These are phyloP conservation scores for Pestalotiopsis sp. DNA, from an alignment of 2,329 filamentous ascomycete species.

Conservation along the genomic window DNA sequence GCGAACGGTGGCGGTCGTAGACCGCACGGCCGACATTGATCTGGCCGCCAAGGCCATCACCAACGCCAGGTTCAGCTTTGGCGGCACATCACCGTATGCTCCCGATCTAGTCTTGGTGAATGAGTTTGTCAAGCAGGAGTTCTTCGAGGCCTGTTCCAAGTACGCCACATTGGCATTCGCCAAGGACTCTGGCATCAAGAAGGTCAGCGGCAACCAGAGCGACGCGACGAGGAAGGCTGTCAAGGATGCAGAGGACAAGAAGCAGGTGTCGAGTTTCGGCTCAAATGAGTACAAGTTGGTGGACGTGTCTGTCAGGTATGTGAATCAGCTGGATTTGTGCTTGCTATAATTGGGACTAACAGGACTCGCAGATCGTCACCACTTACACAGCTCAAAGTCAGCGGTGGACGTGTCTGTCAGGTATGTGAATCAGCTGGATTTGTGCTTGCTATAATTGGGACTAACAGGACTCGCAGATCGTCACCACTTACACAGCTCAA, in stretches of 20 bases:
- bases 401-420: slow-evolving; percentile 26
- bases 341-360: not conserved
- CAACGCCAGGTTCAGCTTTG: slow-evolving; percentile 54
- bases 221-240: slow-evolving; percentile 22
- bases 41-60: slow-evolving; percentile 55
- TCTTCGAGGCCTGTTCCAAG: slow-evolving; percentile 49
- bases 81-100: slow-evolving; percentile 59
- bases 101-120: slow-evolving; percentile 67
- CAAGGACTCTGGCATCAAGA: slow-evolving; percentile 14
- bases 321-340: too few relatives aligned
- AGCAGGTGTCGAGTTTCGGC: slow-evolving; percentile 25
- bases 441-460: not conserved
- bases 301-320: slow-evolving; percentile 27
- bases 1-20: slow-evolving; percentile 57
- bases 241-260: slow-evolving; percentile 25
- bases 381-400: slow-evolving; percentile 25
- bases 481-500: slow-evolving; percentile 24
- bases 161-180: slow-evolving; percentile 32
- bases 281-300: slow-evolving; percentile 25
- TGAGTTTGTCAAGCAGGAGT: slow-evolving; percentile 58
- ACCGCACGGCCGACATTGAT: slow-evolving; percentile 57
- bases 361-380: slow-evolving; percentile 18
- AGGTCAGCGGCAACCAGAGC: slow-evolving; percentile 19
- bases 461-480: slow-evolving; percentile 14
- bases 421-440: slow-evolving; percentile 14